Evolutionary conservation across 768 basidiomycete species (phyloP).

Genomic region (Podaxis sp.): DNA sequence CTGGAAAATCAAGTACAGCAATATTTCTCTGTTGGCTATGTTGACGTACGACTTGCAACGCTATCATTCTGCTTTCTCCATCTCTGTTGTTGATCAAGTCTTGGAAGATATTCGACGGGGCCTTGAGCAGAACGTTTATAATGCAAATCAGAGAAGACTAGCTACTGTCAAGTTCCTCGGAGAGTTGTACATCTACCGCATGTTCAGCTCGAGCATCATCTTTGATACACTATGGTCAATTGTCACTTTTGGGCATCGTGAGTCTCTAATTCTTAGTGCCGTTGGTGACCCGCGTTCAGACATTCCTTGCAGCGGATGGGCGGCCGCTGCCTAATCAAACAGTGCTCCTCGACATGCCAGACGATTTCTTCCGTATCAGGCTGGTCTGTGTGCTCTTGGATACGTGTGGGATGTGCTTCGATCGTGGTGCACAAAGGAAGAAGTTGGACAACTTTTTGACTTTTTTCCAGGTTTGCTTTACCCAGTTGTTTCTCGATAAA

Average conservation of each 20-base stretch:
- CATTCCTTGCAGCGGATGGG: slow-evolving; percentile 63
- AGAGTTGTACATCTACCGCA: slow-evolving; percentile 94
- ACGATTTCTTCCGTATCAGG: slow-evolving; percentile 94
- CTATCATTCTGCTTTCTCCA: slow-evolving; percentile 85
- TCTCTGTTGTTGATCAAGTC: slow-evolving; percentile 89
- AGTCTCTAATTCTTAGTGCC: slow-evolving; percentile 28
- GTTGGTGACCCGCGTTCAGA: neutral
- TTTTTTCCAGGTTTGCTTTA: slow-evolving; percentile 78
- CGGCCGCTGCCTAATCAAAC: slow-evolving; percentile 76
- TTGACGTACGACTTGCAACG: slow-evolving; percentile 92
- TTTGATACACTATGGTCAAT: slow-evolving; percentile 95
- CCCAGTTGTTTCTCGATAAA: neutral
- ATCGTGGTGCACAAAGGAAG: slow-evolving; percentile 86
- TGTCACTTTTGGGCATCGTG: slow-evolving; percentile 94
- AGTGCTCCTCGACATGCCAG: slow-evolving; percentile 81
- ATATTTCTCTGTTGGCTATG: slow-evolving; percentile 88
- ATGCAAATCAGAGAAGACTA: slow-evolving; percentile 88
- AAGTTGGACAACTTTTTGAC: slow-evolving; percentile 90
- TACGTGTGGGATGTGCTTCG: slow-evolving; percentile 97
- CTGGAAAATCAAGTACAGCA: slow-evolving; percentile 95
- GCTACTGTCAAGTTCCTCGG: slow-evolving; percentile 94
- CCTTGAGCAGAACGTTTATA: slow-evolving; percentile 92
- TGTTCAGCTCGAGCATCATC: slow-evolving; percentile 83
- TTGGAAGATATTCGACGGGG: slow-evolving; percentile 90
- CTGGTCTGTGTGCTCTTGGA: slow-evolving; percentile 91